These are phyloP conservation scores for Aspergillus novofumigatus DNA, from an alignment of 2,329 filamentous ascomycete genomes.

Conservation along the genomic window DNA sequence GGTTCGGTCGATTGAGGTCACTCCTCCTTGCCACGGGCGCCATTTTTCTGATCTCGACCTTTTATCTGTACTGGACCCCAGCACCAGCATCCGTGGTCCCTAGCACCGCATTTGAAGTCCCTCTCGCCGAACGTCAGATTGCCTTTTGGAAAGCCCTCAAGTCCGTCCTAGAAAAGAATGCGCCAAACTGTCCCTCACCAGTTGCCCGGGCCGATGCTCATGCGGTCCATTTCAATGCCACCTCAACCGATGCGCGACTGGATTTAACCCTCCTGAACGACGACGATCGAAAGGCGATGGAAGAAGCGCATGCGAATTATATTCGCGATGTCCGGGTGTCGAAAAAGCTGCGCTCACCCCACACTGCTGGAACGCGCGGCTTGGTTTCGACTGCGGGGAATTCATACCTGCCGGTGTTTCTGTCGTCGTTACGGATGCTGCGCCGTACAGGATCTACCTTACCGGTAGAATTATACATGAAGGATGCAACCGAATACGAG, in stretches of 20 bases:
- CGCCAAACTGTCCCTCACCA: conserved; percentile 29
- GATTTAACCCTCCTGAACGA: conserved; percentile 34
- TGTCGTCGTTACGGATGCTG: conserved; percentile 51
- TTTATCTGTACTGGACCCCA: conserved; percentile 36
- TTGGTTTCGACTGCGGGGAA: conserved; percentile 50
- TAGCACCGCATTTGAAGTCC: conserved; percentile 31
- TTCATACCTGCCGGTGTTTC: conserved; percentile 47
- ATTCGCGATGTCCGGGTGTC: conserved; percentile 30
- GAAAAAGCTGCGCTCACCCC: conserved; percentile 29
- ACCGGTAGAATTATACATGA: conserved; percentile 46
- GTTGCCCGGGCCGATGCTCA: conserved; percentile 19
- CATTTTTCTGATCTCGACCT: conserved; percentile 29
- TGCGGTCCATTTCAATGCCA: conserved; percentile 28
- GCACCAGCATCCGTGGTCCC: conserved; percentile 29
- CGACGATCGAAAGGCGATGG: conserved; percentile 32
- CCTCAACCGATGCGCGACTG: conserved; percentile 26
- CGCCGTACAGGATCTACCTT: conserved; percentile 48
- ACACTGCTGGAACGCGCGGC: conserved; percentile 40
- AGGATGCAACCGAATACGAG: conserved; percentile 38
- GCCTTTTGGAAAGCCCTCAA: conserved; percentile 36
- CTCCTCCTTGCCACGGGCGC: conserved; percentile 26
- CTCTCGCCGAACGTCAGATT: conserved; percentile 32
- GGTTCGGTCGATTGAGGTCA: conserved; percentile 26
- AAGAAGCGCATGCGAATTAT: conserved; percentile 39
- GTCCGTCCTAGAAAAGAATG: conserved; percentile 30